Conservation (phyloP, 805 yeast genomes). For the Aciculoconidium aculeatum region DNA sequence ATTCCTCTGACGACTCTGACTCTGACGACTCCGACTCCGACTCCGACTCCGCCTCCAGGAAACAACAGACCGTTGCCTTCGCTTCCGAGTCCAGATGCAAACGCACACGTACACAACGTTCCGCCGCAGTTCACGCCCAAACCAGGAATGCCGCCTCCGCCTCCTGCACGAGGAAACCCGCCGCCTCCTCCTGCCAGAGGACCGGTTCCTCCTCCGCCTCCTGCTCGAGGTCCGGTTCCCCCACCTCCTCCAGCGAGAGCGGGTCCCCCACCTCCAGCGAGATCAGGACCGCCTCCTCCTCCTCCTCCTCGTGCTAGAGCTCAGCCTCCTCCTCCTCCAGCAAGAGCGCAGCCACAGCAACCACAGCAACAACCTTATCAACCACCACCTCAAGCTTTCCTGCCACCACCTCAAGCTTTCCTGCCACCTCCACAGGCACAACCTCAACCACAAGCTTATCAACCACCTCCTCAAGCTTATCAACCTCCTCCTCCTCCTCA, state of each 20-base stretch:
- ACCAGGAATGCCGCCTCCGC: conserved; percentile 6
- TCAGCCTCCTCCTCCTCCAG: conserved; percentile 9
- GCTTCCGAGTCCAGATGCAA: conserved; percentile 3
- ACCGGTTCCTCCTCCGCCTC: conserved; percentile 8
- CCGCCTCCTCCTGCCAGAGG: conserved; percentile 31
- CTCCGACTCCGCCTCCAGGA: conserved; percentile 17
- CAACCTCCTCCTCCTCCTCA: conserved; percentile 12
- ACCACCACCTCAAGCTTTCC: conserved; percentile 7
- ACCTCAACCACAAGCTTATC: conserved; percentile 7
- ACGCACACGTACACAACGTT: conserved; percentile 1
- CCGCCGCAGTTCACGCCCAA: conserved; percentile 1
- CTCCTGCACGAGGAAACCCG: conserved; percentile 18
- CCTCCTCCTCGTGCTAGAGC: conserved; percentile 21
- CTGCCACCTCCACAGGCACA: conserved; percentile 10
- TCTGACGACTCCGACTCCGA: conserved; percentile 11
- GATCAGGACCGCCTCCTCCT: conserved; percentile 24
- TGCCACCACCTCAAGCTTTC: conserved; percentile 15
- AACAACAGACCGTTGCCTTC: conserved; percentile 10
- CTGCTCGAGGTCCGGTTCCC: conserved; percentile 8
- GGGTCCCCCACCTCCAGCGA: conserved; percentile 22
- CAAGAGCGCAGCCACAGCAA: conserved; percentile 5
- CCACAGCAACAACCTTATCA: conserved; percentile 2
- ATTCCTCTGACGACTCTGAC: conserved; percentile 13
- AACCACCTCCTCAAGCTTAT: conserved; percentile 15
- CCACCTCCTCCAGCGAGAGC: conserved; percentile 14